phyloP scores from a whole-genome alignment of 1,284 basidiomycete genomes.

The Butyriboletus appendiculatus region DNA sequence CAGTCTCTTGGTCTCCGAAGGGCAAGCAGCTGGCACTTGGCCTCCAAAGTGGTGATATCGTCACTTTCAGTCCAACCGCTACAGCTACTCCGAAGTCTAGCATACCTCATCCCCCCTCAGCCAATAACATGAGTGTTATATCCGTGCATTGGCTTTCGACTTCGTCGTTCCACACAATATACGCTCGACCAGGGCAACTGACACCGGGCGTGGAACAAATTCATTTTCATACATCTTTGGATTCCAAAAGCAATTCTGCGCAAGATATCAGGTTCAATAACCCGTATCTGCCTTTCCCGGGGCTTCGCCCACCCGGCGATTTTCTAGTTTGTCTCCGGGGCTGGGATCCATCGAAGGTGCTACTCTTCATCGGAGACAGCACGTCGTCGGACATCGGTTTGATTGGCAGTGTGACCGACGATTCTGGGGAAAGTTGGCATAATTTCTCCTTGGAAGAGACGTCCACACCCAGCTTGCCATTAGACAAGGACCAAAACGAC shows the following conservation, averaged over 20 bases:
- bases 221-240: constrained; percentile 64
- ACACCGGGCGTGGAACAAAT: constrained; percentile 50
- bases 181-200: constrained; percentile 47
- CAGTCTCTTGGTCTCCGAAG: constrained; percentile 84
- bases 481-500: constrained; percentile 71
- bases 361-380: constrained; percentile 72
- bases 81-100: constrained; percentile 57
- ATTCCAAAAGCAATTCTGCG: constrained; percentile 54
- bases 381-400: constrained; percentile 78
- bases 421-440: constrained; percentile 56
- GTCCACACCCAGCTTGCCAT: constrained; percentile 64
- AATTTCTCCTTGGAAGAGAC: constrained; percentile 77
- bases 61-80: constrained; percentile 66
- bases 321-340: constrained; percentile 58
- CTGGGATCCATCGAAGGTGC: constrained; percentile 63
- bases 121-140: constrained; percentile 51
- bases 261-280: constrained; percentile 50
- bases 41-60: constrained; percentile 67
- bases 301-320: constrained; percentile 54
- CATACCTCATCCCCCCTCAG: constrained; percentile 54
- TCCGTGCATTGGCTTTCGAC: constrained; percentile 74
- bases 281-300: constrained; percentile 55
- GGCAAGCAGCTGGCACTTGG: constrained; percentile 86
- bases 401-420: constrained; percentile 51
- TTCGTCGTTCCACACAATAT: constrained; percentile 69